A percentile compares a stretch with the other conserved stretches of the same genome.
phyloP scores from a whole-genome alignment of 106 monocot species.

The Platanthera guangdongensis region DNA sequence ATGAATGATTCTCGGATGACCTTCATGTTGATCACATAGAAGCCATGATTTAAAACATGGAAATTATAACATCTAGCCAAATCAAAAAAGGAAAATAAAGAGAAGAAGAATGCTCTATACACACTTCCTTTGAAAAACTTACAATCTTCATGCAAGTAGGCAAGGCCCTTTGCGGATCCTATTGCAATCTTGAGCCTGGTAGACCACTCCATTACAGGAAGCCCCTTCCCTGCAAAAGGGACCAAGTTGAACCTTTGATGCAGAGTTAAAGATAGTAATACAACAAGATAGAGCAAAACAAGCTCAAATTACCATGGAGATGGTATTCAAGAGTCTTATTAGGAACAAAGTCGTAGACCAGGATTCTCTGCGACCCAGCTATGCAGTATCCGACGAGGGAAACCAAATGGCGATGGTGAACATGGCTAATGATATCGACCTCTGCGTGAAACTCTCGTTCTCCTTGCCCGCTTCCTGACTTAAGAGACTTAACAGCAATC shows the following conservation, averaged over 20 bases:
- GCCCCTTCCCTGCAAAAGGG: conserved; percentile 41
- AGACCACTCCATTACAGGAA: conserved; percentile 64
- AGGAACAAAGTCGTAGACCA: conserved; percentile 83
- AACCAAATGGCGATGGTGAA: conserved; percentile 88
- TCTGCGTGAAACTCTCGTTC: conserved; percentile 96
- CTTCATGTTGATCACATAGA: conserved; percentile 26
- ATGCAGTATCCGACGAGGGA: conserved; percentile 86
- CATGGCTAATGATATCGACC: conserved; percentile 88
- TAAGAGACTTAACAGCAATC: conserved; percentile 79
- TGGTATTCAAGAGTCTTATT: conserved; percentile 88
- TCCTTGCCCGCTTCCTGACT: conserved; percentile 79
- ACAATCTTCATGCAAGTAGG: conserved; percentile 96
- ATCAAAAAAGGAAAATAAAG: neutral
- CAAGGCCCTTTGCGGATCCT: conserved; percentile 82
- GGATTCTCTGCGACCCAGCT: conserved; percentile 60
- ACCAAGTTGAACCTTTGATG: neutral
- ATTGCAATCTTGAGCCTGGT: conserved; percentile 77
- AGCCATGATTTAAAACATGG: neutral
- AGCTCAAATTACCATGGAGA: conserved; percentile 55
- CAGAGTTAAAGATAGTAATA: neutral
- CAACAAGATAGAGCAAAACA: conserved; percentile 9
- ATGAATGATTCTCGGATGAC: conserved; percentile 87
- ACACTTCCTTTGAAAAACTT: conserved; percentile 10
- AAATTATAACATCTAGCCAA: neutral
- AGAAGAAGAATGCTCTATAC: neutral